A percentile compares a stretch with the other conserved stretches of the same genome.
Evolutionary conservation across 139 green algal genomes (phyloP).

Genomic region (Closterium sp.): DNA sequence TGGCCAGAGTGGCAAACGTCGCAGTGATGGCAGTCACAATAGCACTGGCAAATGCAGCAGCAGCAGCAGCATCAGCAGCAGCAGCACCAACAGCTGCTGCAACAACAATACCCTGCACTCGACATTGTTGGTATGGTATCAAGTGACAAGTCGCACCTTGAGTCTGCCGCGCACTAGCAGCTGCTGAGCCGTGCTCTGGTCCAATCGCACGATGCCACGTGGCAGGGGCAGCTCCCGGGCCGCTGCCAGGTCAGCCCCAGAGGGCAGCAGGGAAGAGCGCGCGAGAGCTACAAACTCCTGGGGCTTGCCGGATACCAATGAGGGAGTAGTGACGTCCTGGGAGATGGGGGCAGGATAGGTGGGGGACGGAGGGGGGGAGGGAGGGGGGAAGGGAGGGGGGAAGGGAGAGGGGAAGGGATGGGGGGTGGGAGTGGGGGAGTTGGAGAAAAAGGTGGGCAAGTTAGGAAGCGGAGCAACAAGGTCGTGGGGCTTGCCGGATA

Average conservation of each 20-base stretch:
- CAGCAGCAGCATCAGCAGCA: too few relatives aligned
- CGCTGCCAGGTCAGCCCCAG: not conserved
- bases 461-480: too few relatives aligned
- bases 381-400: not conserved
- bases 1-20: too few relatives aligned
- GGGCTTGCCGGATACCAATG: not conserved
- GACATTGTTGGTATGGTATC: too few relatives aligned
- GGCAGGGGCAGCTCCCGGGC: not conserved
- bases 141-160: not conserved
- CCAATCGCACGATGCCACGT: not conserved
- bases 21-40: too few relatives aligned
- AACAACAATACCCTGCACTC: too few relatives aligned
- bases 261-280: not conserved
- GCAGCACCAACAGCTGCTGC: too few relatives aligned
- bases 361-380: not conserved
- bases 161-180: not conserved
- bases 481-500: too few relatives aligned
- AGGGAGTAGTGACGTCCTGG: not conserved
- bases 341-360: too few relatives aligned
- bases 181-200: not conserved
- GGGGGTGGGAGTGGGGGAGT: too few relatives aligned
- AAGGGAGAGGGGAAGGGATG: not conserved
- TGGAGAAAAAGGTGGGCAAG: too few relatives aligned
- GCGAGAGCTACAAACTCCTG: not conserved
- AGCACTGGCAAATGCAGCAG: too few relatives aligned